Evolutionary conservation across 73 alveolate species (phyloP).

Genomic region (Stentor roeselii): DNA sequence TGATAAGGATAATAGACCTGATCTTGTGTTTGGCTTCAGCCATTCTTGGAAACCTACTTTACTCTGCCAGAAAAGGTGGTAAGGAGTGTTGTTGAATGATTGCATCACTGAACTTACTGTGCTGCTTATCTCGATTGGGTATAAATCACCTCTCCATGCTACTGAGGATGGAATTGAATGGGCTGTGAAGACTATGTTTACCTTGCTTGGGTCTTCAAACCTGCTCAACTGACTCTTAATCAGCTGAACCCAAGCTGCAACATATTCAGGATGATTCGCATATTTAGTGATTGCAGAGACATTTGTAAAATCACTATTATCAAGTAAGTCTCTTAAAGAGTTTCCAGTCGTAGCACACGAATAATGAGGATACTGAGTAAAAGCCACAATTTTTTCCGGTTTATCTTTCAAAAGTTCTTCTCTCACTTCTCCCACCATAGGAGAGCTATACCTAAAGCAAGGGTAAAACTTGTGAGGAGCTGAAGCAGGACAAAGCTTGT

Average conservation of each 20-base stretch:
- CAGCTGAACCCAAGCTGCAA: slow-evolving; percentile 40
- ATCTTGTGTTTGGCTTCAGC: slow-evolving; percentile 58
- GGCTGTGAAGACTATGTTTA: slow-evolving; percentile 54
- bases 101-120: slow-evolving; percentile 42
- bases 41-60: slow-evolving; percentile 67
- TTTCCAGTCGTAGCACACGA: slow-evolving; percentile 67
- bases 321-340: slow-evolving; percentile 39
- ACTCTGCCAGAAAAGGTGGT: slow-evolving; percentile 53
- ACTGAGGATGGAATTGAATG: slow-evolving; percentile 62
- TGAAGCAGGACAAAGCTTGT: slow-evolving; percentile 40
- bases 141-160: slow-evolving; percentile 58
- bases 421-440: slow-evolving; percentile 45
- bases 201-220: slow-evolving; percentile 33
- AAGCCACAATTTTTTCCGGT: slow-evolving; percentile 47
- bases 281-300: slow-evolving; percentile 56
- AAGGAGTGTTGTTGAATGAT: slow-evolving; percentile 26
- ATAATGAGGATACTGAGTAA: slow-evolving; percentile 64
- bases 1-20: slow-evolving; percentile 30
- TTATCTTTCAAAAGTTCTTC: slow-evolving; percentile 47
- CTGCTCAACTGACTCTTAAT: slow-evolving; percentile 33
- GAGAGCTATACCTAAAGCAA: slow-evolving; percentile 66
- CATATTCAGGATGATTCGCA: slow-evolving; percentile 46
- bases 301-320: slow-evolving; percentile 30
- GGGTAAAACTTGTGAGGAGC: slow-evolving; percentile 49
- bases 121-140: slow-evolving; percentile 53